Percentiles rank a stretch among this genome's conserved stretches.
Conservation (phyloP, 331 rosid species). For the Rhamnella rubrinervis region DNA sequence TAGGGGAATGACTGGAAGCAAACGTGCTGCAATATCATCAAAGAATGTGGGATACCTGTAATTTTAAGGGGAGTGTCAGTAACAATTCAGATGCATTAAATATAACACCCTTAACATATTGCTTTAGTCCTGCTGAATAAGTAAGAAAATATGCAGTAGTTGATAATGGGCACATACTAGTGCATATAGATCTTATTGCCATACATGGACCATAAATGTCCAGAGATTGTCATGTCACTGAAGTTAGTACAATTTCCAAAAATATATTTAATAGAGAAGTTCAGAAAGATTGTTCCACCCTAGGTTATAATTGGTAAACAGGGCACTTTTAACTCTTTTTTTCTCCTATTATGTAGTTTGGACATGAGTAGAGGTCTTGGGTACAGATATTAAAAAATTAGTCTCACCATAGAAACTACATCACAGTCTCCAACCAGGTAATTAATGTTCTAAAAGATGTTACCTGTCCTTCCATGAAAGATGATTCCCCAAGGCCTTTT, state of each 20-base stretch:
- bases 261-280: no score
- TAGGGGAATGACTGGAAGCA: constrained; percentile 93
- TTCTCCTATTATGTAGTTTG: neutral
- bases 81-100: constrained; percentile 8
- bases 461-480: constrained; percentile 98
- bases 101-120: constrained; percentile 1
- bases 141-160: neutral
- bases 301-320: no score
- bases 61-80: constrained; percentile 19
- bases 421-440: constrained; percentile 1
- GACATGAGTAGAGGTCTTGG: neutral
- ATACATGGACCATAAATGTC: neutral
- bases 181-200: neutral
- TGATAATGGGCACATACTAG: neutral
- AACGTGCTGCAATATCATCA: constrained; percentile 91
- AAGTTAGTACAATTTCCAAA: no score
- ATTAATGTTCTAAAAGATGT: constrained; percentile 12
- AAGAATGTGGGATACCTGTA: constrained; percentile 88
- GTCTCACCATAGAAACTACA: constrained; percentile 13
- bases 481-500: constrained; percentile 93
- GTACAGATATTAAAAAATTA: neutral
- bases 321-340: no score
- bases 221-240: neutral
- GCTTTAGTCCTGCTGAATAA: neutral
- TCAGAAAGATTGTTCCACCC: no score